phyloP scores from a whole-genome alignment of 202 grass and related monocot species.

The Elaeis oleifera region DNA sequence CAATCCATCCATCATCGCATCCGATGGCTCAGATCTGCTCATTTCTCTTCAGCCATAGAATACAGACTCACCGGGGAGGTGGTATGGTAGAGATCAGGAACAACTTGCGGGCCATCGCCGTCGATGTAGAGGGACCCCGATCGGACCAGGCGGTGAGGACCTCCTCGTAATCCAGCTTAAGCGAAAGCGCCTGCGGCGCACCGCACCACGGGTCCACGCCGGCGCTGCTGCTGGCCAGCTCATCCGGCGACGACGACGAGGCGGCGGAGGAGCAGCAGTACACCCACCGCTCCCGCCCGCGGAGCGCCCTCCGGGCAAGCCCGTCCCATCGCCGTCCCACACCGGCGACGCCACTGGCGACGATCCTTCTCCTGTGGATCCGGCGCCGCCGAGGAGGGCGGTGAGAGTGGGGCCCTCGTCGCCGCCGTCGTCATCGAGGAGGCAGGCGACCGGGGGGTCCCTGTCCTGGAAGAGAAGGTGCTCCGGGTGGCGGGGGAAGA shows the following conservation, averaged over 20 bases:
- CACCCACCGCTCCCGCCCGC: slow-evolving; percentile 74
- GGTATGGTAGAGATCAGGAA: slow-evolving; percentile 33
- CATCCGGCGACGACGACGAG: slow-evolving; percentile 25
- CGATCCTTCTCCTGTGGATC: not conserved
- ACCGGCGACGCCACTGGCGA: not conserved
- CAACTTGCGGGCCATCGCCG: slow-evolving; percentile 21
- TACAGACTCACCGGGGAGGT: slow-evolving; percentile 45
- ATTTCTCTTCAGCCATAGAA: too few relatives aligned
- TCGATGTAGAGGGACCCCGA: slow-evolving; percentile 71
- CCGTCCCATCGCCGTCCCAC: slow-evolving; percentile 31
- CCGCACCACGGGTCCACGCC: slow-evolving; percentile 24
- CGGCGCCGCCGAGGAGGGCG: slow-evolving; percentile 49
- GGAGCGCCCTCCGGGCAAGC: slow-evolving; percentile 53
- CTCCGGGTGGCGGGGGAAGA: slow-evolving; percentile 47
- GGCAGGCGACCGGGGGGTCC: slow-evolving; percentile 36
- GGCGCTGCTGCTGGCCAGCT: slow-evolving; percentile 20
- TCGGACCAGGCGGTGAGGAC: slow-evolving; percentile 72
- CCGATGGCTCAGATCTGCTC: too few relatives aligned
- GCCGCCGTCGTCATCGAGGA: slow-evolving; percentile 39
- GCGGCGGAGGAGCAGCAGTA: slow-evolving; percentile 56
- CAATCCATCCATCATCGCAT: too few relatives aligned
- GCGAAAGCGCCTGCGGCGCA: slow-evolving; percentile 19
- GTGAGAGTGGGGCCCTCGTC: slow-evolving; percentile 50
- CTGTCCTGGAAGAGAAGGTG: slow-evolving; percentile 19
- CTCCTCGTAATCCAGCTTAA: slow-evolving; percentile 87